Conservation (phyloP, 306 rosid genomes). For the Castanopsis chinensis region DNA sequence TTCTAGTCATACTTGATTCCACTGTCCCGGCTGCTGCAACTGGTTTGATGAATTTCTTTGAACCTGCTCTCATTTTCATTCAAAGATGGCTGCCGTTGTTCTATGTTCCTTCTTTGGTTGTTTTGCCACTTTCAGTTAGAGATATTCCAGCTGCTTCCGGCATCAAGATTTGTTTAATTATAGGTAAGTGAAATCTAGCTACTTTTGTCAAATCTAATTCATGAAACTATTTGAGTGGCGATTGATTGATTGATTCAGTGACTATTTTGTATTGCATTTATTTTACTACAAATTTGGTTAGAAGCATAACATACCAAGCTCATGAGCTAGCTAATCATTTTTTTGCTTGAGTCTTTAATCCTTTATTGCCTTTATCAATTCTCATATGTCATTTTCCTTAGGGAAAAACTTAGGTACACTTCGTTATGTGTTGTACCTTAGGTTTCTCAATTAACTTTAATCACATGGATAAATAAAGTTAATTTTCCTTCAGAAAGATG, state of each 20-base stretch:
- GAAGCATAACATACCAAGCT: background rate
- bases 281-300: background rate
- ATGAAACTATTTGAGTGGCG: background rate
- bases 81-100: constrained; percentile 96
- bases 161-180: constrained; percentile 70
- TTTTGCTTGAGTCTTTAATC: background rate
- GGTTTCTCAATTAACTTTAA: too few relatives aligned
- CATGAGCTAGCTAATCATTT: background rate
- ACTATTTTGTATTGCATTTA: background rate
- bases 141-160: constrained; percentile 90
- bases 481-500: too few relatives aligned
- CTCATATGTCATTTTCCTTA: background rate
- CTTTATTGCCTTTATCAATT: background rate
- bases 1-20: constrained; percentile 61
- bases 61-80: constrained; percentile 82
- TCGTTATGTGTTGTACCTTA: too few relatives aligned
- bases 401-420: too few relatives aligned
- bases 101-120: constrained; percentile 88
- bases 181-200: constrained; percentile 44
- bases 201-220: background rate
- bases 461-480: too few relatives aligned
- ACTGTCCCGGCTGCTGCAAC: constrained; percentile 65
- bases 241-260: background rate
- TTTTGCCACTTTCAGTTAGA: constrained; percentile 75
- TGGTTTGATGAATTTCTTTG: constrained; percentile 68